phyloP scores from a whole-genome alignment of 2,329 filamentous ascomycete species.

The Stylonectria norvegica region DNA sequence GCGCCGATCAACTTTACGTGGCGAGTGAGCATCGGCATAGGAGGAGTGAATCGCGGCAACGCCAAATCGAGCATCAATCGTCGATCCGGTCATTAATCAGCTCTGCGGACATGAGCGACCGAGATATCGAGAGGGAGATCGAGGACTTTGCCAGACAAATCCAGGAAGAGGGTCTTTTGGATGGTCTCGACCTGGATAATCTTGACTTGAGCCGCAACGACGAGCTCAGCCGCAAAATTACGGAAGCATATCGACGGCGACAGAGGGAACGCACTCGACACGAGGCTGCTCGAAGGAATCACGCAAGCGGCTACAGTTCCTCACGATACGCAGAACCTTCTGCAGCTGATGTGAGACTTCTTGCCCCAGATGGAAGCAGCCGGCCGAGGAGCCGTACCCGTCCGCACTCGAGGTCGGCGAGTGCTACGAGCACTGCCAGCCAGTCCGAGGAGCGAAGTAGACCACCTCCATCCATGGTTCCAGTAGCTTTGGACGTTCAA shows the following conservation, averaged over 20 bases:
- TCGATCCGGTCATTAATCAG: slow-evolving; percentile 83
- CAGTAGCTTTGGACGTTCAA: slow-evolving; percentile 31
- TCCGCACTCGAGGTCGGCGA: slow-evolving; percentile 45
- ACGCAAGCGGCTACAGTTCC: slow-evolving; percentile 32
- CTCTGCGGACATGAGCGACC: slow-evolving; percentile 69
- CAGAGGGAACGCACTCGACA: slow-evolving; percentile 61
- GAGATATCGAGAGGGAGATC: slow-evolving; percentile 83
- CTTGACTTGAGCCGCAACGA: slow-evolving; percentile 82
- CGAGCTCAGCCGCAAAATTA: slow-evolving; percentile 85
- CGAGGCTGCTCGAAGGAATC: slow-evolving; percentile 45
- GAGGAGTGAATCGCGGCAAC: slow-evolving; percentile 45
- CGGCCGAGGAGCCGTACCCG: slow-evolving; percentile 34
- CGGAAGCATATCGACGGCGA: slow-evolving; percentile 77
- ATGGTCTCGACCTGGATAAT: slow-evolving; percentile 85
- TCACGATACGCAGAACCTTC: slow-evolving; percentile 31
- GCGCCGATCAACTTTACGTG: slow-evolving; percentile 36
- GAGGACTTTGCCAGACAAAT: slow-evolving; percentile 88
- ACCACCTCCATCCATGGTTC: slow-evolving; percentile 39
- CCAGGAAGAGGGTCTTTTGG: slow-evolving; percentile 78
- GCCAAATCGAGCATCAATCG: slow-evolving; percentile 82
- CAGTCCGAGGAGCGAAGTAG: slow-evolving; percentile 48
- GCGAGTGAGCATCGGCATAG: slow-evolving; percentile 34
- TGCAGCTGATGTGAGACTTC: slow-evolving; percentile 26
- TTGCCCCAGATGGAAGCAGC: slow-evolving; percentile 25
- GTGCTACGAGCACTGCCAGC: slow-evolving; percentile 42